Evolutionary conservation across 129 eudicot genomes (phyloP).

Genomic region (Smallanthus sonchifolius): DNA sequence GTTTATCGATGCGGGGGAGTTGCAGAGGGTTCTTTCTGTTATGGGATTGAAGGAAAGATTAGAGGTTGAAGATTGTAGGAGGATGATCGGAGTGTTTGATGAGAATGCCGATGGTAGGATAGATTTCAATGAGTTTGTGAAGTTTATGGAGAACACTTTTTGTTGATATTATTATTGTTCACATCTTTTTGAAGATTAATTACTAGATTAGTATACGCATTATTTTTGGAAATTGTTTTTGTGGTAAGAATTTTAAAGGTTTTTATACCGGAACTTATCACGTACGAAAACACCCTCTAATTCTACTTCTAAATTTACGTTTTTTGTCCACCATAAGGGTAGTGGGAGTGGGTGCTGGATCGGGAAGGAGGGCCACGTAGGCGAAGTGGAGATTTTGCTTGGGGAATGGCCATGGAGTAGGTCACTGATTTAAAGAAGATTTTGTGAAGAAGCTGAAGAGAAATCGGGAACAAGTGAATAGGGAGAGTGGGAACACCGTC

Average conservation of each 20-base stretch:
- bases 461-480: no score
- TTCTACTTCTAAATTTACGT: no score
- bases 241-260: neutral
- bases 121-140: conserved; percentile 59
- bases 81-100: conserved; percentile 73
- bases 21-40: conserved; percentile 56
- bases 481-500: no score
- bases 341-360: no score
- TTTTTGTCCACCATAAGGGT: no score
- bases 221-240: neutral
- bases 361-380: no score
- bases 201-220: neutral
- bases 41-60: conserved; percentile 51
- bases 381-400: no score
- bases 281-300: no score
- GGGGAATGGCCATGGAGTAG: no score
- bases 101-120: conserved; percentile 53
- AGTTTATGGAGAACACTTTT: conserved; percentile 44
- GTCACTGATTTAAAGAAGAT: no score
- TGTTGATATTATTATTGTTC: conserved; percentile 20
- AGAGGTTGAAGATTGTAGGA: conserved; percentile 46
- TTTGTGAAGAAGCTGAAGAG: no score
- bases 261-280: neutral
- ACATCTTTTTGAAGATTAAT: neutral
- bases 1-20: conserved; percentile 67